Base-by-base conservation (phyloP, 441 rosid genomes). In the Erodium moschatum region DNA sequence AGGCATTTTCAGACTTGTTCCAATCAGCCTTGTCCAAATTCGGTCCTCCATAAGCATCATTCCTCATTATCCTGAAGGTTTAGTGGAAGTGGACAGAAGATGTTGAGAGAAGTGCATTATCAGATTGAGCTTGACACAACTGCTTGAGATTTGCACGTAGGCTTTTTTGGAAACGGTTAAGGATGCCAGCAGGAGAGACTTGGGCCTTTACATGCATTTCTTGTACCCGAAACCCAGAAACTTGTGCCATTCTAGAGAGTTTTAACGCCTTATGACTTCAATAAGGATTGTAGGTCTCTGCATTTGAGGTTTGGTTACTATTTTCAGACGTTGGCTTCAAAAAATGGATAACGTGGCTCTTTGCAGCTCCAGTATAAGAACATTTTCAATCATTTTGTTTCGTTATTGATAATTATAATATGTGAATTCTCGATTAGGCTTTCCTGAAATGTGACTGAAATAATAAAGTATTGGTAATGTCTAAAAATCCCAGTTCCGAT, bases 21-120 rank as follows among this genome's bases (percentile, higher is more conserved):
- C 84, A 75, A 70, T 76, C 89, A 67, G 89, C 89, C 65, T 80
- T 92, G 83, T 86, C 96, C 79, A 80, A 81, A 72, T 90, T 84
- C 58, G 87, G 91, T 54, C 61, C 24, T 69, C 68, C 75, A 46
- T 85, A 80, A 89, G 31, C 72, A 16, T 19, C 18, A 48, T 18
- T 56, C 62, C 50, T 44, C 50, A 12, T 10, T 12, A 10, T 10
- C 50, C 56, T 5, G 18, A 48, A 46, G 52, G 52, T 46, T 46
- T 46, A 11, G 4, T 46, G 52, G 52, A 11, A n/a, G 18, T 48
- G 56, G 56, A 48, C 18, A n/a, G 6, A 48, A n/a, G 19, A 48
- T 48, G 52, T 46, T 3, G 38, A 46, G 52, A 12, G 15, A 46
- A 11, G 52, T 11, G 56, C 15, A 46, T 46, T 2, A 11, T 13